Percentiles rank a stretch among this genome's conserved stretches.
Evolutionary conservation across 1,284 basidiomycete genomes (phyloP).

Genomic region (Agaricales sp.): DNA sequence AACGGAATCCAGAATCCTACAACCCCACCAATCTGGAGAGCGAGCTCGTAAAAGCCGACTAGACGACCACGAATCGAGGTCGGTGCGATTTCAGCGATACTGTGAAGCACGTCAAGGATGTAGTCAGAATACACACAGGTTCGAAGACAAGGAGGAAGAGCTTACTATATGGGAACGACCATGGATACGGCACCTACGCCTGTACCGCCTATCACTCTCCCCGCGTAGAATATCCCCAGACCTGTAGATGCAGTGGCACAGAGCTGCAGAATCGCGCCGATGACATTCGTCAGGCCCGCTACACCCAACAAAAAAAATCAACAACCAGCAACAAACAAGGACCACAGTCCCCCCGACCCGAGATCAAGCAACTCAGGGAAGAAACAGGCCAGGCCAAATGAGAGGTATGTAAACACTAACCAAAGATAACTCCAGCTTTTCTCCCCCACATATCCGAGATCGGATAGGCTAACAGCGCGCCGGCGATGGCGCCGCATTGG

Average conservation of each 20-base stretch:
- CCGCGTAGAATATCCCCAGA: not conserved
- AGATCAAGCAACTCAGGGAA: too few relatives aligned
- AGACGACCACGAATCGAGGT: conserved; percentile 4
- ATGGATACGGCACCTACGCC: not conserved
- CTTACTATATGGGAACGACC: not conserved
- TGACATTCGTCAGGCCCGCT: not conserved
- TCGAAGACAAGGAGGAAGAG: not conserved
- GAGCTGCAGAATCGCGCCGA: not conserved
- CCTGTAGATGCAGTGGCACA: not conserved
- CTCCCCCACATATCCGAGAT: not conserved
- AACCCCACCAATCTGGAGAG: conserved; percentile 5
- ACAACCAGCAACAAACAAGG: too few relatives aligned
- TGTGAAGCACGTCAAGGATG: too few relatives aligned
- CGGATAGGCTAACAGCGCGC: not conserved
- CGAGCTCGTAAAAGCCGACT: conserved; percentile 6
- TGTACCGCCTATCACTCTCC: not conserved
- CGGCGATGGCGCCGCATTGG: not conserved
- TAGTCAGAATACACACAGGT: not conserved
- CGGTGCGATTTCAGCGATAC: conserved; percentile 2
- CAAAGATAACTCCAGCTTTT: not conserved
- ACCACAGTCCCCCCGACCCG: too few relatives aligned
- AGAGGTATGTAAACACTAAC: too few relatives aligned
- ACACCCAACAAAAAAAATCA: too few relatives aligned
- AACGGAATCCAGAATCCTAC: conserved; percentile 4
- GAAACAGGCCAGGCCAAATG: too few relatives aligned